A percentile compares a stretch with the other conserved stretches of the same genome.
These are phyloP conservation scores for Candida xiaguanensis DNA, from an alignment of 805 yeast species.

Conservation along the genomic window DNA sequence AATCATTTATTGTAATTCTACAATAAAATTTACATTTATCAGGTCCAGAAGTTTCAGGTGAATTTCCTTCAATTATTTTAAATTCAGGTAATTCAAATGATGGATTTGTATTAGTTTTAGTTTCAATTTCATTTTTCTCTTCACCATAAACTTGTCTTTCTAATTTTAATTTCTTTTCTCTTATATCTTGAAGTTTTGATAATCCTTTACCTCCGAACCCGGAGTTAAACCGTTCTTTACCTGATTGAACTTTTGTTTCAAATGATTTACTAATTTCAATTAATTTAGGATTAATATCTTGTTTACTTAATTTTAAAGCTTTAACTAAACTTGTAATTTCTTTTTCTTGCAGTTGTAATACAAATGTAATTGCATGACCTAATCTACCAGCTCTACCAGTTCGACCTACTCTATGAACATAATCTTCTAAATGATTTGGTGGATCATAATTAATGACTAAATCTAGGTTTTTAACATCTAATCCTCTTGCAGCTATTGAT, in stretches of 20 bases:
- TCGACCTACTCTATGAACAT: constrained; percentile 93
- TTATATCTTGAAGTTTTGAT: constrained; percentile 63
- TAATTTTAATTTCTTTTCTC: constrained; percentile 47
- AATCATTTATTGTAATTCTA: constrained; percentile 72
- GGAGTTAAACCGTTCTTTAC: constrained; percentile 57
- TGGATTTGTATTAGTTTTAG: neutral
- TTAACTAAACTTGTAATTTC: constrained; percentile 66
- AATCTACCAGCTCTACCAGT: constrained; percentile 87
- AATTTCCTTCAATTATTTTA: constrained; percentile 48
- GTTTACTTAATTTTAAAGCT: constrained; percentile 58
- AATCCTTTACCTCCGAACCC: constrained; percentile 96
- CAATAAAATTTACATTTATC: constrained; percentile 59
- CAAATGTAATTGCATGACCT: constrained; percentile 63
- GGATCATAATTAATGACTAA: constrained; percentile 71
- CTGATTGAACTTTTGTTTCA: constrained; percentile 57
- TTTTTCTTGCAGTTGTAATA: constrained; percentile 58
- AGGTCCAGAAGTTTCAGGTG: constrained; percentile 53
- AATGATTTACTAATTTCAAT: constrained; percentile 51
- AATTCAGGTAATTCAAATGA: constrained; percentile 35
- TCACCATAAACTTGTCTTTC: constrained; percentile 40
- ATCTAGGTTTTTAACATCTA: constrained; percentile 84
- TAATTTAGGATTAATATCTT: constrained; percentile 50
- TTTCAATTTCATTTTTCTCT: constrained; percentile 14
- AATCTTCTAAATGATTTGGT: constrained; percentile 89
- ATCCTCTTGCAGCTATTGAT: constrained; percentile 90